Conservation (phyloP, 805 yeast genomes). For the Candida jianshihensis region DNA sequence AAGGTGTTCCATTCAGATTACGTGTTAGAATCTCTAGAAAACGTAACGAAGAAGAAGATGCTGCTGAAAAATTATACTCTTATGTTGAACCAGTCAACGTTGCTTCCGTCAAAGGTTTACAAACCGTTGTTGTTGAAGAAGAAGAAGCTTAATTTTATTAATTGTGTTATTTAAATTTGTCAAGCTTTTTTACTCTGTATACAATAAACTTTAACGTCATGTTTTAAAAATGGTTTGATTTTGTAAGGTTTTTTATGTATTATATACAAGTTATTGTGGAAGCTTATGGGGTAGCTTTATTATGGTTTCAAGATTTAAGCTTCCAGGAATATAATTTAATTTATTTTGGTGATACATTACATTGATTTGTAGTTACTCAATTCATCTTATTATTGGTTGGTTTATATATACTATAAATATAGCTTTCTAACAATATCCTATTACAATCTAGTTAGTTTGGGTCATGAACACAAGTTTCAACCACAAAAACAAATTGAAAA, state of each 20-base stretch:
- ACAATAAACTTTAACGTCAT: constrained; percentile 1
- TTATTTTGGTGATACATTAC: too few species aligned
- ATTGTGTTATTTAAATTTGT: background rate
- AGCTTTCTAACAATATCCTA: too few species aligned
- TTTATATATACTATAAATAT: too few species aligned
- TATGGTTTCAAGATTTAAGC: too few species aligned
- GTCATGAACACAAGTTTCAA: too few species aligned
- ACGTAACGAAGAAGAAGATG: constrained; percentile 99
- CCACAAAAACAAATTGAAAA: too few species aligned
- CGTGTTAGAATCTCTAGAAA: constrained; percentile 98
- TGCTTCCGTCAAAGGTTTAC: constrained; percentile 93
- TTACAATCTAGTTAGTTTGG: too few species aligned
- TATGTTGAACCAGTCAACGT: constrained; percentile 96
- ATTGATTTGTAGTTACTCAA: too few species aligned
- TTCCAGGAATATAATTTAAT: too few species aligned
- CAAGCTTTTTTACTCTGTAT: background rate
- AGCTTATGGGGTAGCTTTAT: too few species aligned
- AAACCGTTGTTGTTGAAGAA: constrained; percentile 91
- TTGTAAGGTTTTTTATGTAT: constrained; percentile 1
- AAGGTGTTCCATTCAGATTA: constrained; percentile 97
- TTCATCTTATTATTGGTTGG: too few species aligned
- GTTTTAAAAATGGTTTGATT: too few species aligned
- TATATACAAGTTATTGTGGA: background rate
- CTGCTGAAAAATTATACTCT: constrained; percentile 95
- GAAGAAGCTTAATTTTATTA: constrained; percentile 29